Evolutionary conservation across 495 filamentous ascomycete genomes (phyloP).

Genomic region (Gamarada debralockiae): DNA sequence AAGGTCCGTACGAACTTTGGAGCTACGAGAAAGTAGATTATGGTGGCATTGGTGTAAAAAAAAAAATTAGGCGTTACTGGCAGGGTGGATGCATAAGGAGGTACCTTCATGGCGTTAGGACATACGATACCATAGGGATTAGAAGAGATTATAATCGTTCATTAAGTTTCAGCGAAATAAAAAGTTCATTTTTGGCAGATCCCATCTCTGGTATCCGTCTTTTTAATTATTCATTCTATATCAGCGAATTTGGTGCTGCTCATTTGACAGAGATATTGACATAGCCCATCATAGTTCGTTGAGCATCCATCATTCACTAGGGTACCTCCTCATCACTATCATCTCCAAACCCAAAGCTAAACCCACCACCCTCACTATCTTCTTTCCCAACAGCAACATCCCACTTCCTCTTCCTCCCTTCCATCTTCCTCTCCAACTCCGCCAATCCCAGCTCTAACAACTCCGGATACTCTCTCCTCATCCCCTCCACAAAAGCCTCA

Average conservation of each 20-base stretch:
- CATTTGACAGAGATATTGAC: no score
- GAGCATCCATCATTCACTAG: constrained; percentile 25
- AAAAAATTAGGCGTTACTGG: neutral
- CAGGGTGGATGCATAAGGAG: neutral
- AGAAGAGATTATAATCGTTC: neutral
- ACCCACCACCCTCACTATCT: constrained; percentile 46
- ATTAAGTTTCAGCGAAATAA: no score
- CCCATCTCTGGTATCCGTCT: no score
- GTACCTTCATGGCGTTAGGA: neutral
- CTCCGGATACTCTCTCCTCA: constrained; percentile 59
- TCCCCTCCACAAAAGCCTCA: constrained; percentile 65
- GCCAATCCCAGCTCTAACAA: constrained; percentile 59
- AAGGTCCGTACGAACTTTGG: constrained; percentile 49
- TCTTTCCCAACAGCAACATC: constrained; percentile 58
- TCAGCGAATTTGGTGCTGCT: no score
- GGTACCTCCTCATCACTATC: constrained; percentile 53
- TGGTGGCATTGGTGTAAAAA: neutral
- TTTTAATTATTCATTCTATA: no score
- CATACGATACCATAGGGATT: neutral
- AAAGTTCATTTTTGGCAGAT: no score
- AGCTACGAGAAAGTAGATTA: constrained; percentile 38
- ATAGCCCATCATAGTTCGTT: neutral
- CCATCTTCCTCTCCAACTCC: constrained; percentile 58
- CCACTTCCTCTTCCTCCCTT: constrained; percentile 80
- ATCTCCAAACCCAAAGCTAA: constrained; percentile 70